These are phyloP conservation scores for Amaranthus hypochondriacus DNA, from an alignment of 148 eudicot genomes.

Conservation along the genomic window DNA sequence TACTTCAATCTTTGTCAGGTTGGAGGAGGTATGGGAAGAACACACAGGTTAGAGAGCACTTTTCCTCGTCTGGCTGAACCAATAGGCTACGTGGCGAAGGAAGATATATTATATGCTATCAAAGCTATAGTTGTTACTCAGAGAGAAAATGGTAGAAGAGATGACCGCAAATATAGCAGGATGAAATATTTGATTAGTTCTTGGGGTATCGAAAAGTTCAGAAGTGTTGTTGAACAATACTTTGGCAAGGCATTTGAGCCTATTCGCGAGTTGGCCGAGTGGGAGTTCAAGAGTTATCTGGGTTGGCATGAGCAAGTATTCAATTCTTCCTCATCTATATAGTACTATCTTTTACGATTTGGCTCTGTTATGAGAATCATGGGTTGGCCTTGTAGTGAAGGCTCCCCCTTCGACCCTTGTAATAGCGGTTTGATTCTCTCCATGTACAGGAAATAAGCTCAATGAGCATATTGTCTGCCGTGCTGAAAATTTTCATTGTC, in stretches of 20 bases:
- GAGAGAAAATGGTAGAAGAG: conserved; percentile 96
- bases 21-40: conserved; percentile 99
- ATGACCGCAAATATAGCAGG: conserved; percentile 91
- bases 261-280: conserved; percentile 80
- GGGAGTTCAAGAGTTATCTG: conserved; percentile 91
- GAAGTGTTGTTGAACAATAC: conserved; percentile 78
- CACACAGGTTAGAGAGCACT: conserved; percentile 82
- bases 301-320: conserved; percentile 98
- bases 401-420: not conserved
- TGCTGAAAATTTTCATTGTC: not conserved
- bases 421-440: not conserved
- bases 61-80: conserved; percentile 95
- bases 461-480: not conserved
- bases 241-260: conserved; percentile 90
- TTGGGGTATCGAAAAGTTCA: conserved; percentile 98
- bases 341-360: not conserved
- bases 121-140: conserved; percentile 97
- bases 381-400: not conserved
- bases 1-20: conserved; percentile 45
- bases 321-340: conserved; percentile 10
- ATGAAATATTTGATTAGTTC: conserved; percentile 91
- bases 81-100: conserved; percentile 93
- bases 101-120: conserved; percentile 86
- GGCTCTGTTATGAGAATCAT: not conserved
- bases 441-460: not conserved